phyloP scores from a whole-genome alignment of 2,329 filamentous ascomycete species.

The Massarina eburnea region DNA sequence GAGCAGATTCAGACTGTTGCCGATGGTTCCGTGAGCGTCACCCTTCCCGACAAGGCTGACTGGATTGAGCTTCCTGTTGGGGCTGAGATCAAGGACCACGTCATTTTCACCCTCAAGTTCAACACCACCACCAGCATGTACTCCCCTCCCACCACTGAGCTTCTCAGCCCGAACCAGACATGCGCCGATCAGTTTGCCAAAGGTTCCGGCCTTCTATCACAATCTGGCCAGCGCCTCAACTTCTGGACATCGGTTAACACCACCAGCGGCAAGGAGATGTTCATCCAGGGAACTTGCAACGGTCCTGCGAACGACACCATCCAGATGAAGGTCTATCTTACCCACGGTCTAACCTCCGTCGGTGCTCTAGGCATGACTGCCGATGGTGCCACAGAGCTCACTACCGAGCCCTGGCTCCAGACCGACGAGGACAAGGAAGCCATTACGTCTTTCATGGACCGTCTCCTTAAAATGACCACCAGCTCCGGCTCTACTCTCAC shows the following conservation, averaged over 20 bases:
- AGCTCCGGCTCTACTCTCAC: slow-evolving; percentile 31
- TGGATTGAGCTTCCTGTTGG: slow-evolving; percentile 56
- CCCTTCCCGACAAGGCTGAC: slow-evolving; percentile 45
- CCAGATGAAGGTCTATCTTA: slow-evolving; percentile 57
- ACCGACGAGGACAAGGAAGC: slow-evolving; percentile 47
- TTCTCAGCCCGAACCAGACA: slow-evolving; percentile 32
- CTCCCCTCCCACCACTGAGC: slow-evolving; percentile 21
- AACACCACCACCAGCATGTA: slow-evolving; percentile 23
- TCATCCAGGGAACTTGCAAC: slow-evolving; percentile 51
- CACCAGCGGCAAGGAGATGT: slow-evolving; percentile 43
- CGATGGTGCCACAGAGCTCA: slow-evolving; percentile 45
- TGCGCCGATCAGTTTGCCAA: slow-evolving; percentile 37
- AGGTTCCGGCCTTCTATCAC: slow-evolving; percentile 46
- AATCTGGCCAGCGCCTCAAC: slow-evolving; percentile 52
- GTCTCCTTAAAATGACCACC: slow-evolving; percentile 44
- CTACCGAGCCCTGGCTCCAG: slow-evolving; percentile 55
- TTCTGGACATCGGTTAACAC: slow-evolving; percentile 51
- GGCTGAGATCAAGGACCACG: slow-evolving; percentile 44
- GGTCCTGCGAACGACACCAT: slow-evolving; percentile 38
- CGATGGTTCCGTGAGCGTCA: slow-evolving; percentile 43
- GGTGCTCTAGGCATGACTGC: slow-evolving; percentile 54
- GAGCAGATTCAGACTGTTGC: slow-evolving; percentile 50
- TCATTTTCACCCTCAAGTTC: slow-evolving; percentile 40
- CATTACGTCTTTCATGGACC: slow-evolving; percentile 49
- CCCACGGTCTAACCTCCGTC: slow-evolving; percentile 62